Conservation (phyloP, 306 rosid species). For the Dryas alaskensis region DNA sequence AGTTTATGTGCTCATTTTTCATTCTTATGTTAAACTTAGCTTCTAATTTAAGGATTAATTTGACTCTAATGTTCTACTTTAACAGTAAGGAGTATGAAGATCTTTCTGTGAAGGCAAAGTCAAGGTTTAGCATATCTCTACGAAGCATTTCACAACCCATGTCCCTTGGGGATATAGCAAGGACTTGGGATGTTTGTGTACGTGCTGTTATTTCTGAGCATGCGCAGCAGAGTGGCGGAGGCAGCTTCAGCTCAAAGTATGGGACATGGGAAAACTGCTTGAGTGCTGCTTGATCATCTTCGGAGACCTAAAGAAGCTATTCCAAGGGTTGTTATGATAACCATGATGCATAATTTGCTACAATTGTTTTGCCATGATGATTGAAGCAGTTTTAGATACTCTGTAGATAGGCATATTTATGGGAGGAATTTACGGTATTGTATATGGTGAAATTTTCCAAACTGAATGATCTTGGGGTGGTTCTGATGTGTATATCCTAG, state of each 20-base stretch:
- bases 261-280: slow-evolving; percentile 74
- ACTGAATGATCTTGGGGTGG: background rate
- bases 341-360: background rate
- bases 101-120: slow-evolving; percentile 67
- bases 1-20: background rate
- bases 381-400: background rate
- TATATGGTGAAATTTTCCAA: background rate
- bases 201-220: slow-evolving; percentile 64
- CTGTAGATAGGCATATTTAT: background rate
- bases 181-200: slow-evolving; percentile 81
- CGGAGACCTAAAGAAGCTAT: slow-evolving; percentile 6
- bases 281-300: slow-evolving; percentile 42
- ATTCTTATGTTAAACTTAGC: background rate
- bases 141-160: slow-evolving; percentile 73
- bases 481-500: background rate
- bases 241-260: slow-evolving; percentile 81
- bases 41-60: background rate
- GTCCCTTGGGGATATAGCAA: slow-evolving; percentile 67
- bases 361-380: background rate
- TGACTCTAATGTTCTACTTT: slow-evolving; percentile 19
- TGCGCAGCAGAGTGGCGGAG: slow-evolving; percentile 84
- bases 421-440: background rate
- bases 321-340: background rate
- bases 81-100: slow-evolving; percentile 70
- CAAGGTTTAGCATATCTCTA: slow-evolving; percentile 65